phyloP scores from a whole-genome alignment of 2,329 filamentous ascomycete species.

The Sphaerostilbella broomeana region DNA sequence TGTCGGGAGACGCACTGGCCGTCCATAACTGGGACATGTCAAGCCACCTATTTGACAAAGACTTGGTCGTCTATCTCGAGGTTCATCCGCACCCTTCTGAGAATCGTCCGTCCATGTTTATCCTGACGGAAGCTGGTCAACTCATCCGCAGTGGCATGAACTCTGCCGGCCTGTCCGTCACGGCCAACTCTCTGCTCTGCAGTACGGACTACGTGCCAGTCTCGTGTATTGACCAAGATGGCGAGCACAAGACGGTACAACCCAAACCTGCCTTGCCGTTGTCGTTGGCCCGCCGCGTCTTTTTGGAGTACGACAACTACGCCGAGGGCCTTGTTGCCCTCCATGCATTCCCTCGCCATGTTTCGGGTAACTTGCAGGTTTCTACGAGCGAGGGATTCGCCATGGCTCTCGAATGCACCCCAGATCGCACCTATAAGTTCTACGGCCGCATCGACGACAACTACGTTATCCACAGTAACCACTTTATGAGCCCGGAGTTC shows the following conservation, averaged over 20 bases:
- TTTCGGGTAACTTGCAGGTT: slow-evolving; percentile 22
- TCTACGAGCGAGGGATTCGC: slow-evolving; percentile 16
- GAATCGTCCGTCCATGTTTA: slow-evolving; percentile 18
- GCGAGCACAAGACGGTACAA: slow-evolving; percentile 3
- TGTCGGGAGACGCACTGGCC: slow-evolving; percentile 28
- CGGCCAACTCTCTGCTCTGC: slow-evolving; percentile 22
- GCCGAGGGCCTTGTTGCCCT: slow-evolving; percentile 14
- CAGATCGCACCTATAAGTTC: slow-evolving; percentile 13
- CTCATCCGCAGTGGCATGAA: slow-evolving; percentile 25
- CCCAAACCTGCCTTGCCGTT: slow-evolving; percentile 17
- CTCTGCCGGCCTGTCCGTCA: slow-evolving; percentile 21
- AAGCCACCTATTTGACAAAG: slow-evolving; percentile 15
- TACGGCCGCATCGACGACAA: slow-evolving; percentile 14
- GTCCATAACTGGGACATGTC: slow-evolving; percentile 50
- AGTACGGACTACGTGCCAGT: slow-evolving; percentile 19
- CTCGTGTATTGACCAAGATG: slow-evolving; percentile 1
- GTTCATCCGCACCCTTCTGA: slow-evolving; percentile 15
- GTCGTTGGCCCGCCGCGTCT: slow-evolving; percentile 18
- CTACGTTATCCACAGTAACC: slow-evolving; percentile 24
- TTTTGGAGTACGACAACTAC: slow-evolving; percentile 19
- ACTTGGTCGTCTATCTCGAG: slow-evolving; percentile 24
- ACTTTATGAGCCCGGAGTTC: slow-evolving; percentile 20
- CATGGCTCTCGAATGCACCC: slow-evolving; percentile 21
- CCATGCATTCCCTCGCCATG: slow-evolving; percentile 18
- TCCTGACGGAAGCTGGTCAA: slow-evolving; percentile 25